A percentile compares a stretch with the other conserved stretches of the same genome.
phyloP scores from a whole-genome alignment of 345 rosid species.

The Geranium rotundifolium region DNA sequence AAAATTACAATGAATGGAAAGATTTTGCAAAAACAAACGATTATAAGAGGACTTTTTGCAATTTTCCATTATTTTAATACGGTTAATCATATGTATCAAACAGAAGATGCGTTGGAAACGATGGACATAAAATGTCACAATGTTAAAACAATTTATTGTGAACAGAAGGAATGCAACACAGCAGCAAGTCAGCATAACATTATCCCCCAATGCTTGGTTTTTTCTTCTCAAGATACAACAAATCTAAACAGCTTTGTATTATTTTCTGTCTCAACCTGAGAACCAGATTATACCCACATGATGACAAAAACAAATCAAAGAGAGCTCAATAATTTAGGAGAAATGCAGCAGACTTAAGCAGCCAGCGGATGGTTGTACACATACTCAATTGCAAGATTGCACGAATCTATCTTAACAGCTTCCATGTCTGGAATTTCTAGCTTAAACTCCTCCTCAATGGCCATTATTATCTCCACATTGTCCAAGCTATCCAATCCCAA shows the following conservation, averaged over 20 bases:
- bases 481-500: slow-evolving; percentile 87
- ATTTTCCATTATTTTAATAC: no score
- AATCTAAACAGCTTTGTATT: background rate
- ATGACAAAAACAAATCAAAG: no score
- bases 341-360: slow-evolving; percentile 19
- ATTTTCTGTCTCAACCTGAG: background rate
- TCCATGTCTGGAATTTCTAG: slow-evolving; percentile 91
- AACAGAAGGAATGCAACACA: background rate
- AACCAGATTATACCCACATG: background rate
- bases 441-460: slow-evolving; percentile 92
- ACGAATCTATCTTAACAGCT: slow-evolving; percentile 84
- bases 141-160: background rate
- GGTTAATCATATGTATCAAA: no score
- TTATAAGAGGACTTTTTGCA: no score
- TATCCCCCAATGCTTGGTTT: background rate
- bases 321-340: background rate
- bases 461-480: slow-evolving; percentile 92
- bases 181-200: background rate
- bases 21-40: no score
- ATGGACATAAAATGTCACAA: background rate
- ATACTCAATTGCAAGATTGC: slow-evolving; percentile 77
- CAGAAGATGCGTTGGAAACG: no score
- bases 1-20: no score
- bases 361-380: slow-evolving; percentile 80
- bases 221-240: background rate